phyloP scores from a whole-genome alignment of 2,329 filamentous ascomycete genomes.

The Amylocarpus encephaloides region DNA sequence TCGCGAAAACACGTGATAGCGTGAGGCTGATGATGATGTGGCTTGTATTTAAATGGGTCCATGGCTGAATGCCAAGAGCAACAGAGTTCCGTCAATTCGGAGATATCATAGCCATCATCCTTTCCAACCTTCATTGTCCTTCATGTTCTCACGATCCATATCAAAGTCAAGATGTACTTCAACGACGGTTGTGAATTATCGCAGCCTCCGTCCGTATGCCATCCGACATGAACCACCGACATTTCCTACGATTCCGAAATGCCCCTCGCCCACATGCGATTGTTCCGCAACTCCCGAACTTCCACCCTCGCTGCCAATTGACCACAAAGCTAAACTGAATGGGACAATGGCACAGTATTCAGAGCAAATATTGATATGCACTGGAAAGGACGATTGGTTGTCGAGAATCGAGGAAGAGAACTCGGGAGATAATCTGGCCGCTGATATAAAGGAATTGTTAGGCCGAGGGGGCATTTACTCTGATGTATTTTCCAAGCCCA shows the following conservation, averaged over 20 bases:
- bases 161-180: slow-evolving; percentile 13
- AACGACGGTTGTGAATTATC: neutral
- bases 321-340: slow-evolving; percentile 61
- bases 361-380: slow-evolving; percentile 79
- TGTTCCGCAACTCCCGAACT: slow-evolving; percentile 62
- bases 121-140: neutral
- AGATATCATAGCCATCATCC: neutral
- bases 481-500: slow-evolving; percentile 49
- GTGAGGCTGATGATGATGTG: neutral
- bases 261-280: slow-evolving; percentile 69
- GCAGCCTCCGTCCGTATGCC: neutral
- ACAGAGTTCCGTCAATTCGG: neutral
- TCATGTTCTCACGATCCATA: slow-evolving; percentile 21
- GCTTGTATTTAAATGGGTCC: neutral
- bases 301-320: slow-evolving; percentile 66
- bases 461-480: slow-evolving; percentile 59
- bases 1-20: neutral
- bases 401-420: slow-evolving; percentile 81
- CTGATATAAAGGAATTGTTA: slow-evolving; percentile 64
- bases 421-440: slow-evolving; percentile 57
- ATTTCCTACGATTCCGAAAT: slow-evolving; percentile 36
- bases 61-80: neutral
- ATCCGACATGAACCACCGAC: slow-evolving; percentile 10
- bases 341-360: slow-evolving; percentile 73
- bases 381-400: slow-evolving; percentile 72